Evolutionary conservation across 495 filamentous ascomycete species (phyloP), one percentile per base, ranked within the genome.

Genomic region (Aspergillus sclerotiicarbonarius): DNA sequence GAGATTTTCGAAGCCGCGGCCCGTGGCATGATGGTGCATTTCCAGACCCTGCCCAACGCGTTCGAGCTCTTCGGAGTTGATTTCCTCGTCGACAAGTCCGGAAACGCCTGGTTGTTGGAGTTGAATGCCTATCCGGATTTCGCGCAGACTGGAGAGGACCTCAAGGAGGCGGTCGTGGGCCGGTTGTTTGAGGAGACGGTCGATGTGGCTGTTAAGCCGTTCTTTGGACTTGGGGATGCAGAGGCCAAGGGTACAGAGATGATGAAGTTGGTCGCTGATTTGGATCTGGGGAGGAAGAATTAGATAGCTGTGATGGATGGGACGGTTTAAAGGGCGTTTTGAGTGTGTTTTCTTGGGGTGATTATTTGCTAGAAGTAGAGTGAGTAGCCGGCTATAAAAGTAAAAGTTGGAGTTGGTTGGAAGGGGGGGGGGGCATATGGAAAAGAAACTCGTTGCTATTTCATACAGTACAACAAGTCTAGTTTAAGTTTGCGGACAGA

Each of bases 121-220:
- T 82, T 96, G n/a, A 98, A 98, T 74, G 89, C 93, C 0, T 98
- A 92, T 71, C 94, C 94, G 46, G 94, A 98, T 72, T 97, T 97
- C 65, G 83, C 71, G 65, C 93, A 97, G 82, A 96, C 91, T 12
- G 93, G 94, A 3, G 84, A 83, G 10, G 83, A 86, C 49, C 69
- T 90, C 56, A 85, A 76, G 63, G 81, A 75, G 6, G 57, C 58
- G 31, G 71, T 97, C 53, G 85, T 98, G 12, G 78, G 74, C 5
- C 88, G 87, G 30, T 74, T 98, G 55, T 92, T 92, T 79, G 81
- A 84, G 63, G 88, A 80, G 45, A 86, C 88, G 19, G 80, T 96
- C 13, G 77, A 83, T 52, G 71, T 81, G 60, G 90, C 79, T 29
- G 84, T 93, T 1, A 75, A 69, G 64, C 79, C 79, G 8, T 89